Base-by-base conservation (phyloP, 2,329 filamentous ascomycete genomes). In the Plenodomus lindquistii region DNA sequence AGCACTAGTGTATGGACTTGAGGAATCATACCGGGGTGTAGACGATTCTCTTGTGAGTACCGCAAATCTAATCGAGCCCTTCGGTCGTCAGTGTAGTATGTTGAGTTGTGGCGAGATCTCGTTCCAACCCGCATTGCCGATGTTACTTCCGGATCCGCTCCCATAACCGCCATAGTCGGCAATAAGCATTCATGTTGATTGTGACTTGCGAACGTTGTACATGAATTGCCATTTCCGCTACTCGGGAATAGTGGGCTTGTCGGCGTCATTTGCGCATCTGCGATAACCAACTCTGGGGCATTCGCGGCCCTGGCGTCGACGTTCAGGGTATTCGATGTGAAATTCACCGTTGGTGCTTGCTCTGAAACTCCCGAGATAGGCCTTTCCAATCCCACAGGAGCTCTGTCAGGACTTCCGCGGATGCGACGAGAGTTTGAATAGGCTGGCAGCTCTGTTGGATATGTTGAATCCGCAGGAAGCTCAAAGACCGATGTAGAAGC, bases 21-120 rank as follows among this genome's bases (percentile, higher is more conserved):
- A 10, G 81, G 77, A 2, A 85, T 66, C 69, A 80, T 78, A 10
- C 76, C 79, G 13, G 82, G 82, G 59, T 84, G 81, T 8, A 85
- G 67, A 19, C 60, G 51, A 27, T 63, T 58, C 24, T 70, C 60
- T 41, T 60, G 54, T 1, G 70, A 65, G 35, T 72, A 67, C 3
- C 68, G 65, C 24, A 67, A 45, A n/a, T 67, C 56, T 4, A 72
- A 49, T 11, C 63, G 56, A 24, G 65, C 58, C 42, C 61, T 62
- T 16, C 62, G 59, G 20, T 70, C 66, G 42, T 70, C 63, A 3
- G 67, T 55, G 36, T 56, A 64, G 34, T 63, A 44, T 5, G 38
- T 54, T 5, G 65, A 66, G 20, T 61, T 59, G 16, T 61, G 57
- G 4, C 60, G 61, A 29, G 59, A 60, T 34, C 59, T 59, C 13